These are phyloP conservation scores for Rhypophila decipiens DNA, from an alignment of 495 filamentous ascomycete genomes.

Conservation along the genomic window DNA sequence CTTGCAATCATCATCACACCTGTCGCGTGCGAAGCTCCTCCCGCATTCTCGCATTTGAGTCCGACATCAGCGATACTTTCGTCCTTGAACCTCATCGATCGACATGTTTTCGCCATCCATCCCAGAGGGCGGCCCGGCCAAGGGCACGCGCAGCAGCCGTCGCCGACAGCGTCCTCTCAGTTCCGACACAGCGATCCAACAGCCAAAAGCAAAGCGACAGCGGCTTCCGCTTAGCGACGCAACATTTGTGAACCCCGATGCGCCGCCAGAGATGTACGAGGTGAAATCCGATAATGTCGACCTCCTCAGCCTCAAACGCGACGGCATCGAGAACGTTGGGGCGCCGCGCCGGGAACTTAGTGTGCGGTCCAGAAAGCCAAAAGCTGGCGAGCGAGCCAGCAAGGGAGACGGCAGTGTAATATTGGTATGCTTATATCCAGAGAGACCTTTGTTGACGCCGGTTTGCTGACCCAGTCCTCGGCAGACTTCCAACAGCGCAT, in stretches of 20 bases:
- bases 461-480: conserved; percentile 9
- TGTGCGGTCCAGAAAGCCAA: conserved; percentile 54
- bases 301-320: conserved; percentile 35
- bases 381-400: conserved; percentile 46
- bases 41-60: not conserved
- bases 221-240: conserved; percentile 55
- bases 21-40: not conserved
- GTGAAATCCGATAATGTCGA: conserved; percentile 39
- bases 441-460: conserved; percentile 11
- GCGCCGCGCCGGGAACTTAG: conserved; percentile 46
- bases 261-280: conserved; percentile 39
- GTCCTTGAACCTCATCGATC: not conserved
- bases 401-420: conserved; percentile 58
- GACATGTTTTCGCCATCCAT: conserved; percentile 59
- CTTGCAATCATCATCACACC: not conserved
- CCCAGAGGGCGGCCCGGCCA: conserved; percentile 38
- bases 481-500: conserved; percentile 81
- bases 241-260: conserved; percentile 42
- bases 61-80: not conserved
- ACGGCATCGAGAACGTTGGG: conserved; percentile 36
- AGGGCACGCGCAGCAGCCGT: conserved; percentile 53
- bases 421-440: too few relatives aligned
- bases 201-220: conserved; percentile 66
- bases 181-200: conserved; percentile 56
- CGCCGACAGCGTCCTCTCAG: conserved; percentile 61